Base-by-base conservation (phyloP, 805 yeast genomes). In the Komagataella pseudopastoris region DNA sequence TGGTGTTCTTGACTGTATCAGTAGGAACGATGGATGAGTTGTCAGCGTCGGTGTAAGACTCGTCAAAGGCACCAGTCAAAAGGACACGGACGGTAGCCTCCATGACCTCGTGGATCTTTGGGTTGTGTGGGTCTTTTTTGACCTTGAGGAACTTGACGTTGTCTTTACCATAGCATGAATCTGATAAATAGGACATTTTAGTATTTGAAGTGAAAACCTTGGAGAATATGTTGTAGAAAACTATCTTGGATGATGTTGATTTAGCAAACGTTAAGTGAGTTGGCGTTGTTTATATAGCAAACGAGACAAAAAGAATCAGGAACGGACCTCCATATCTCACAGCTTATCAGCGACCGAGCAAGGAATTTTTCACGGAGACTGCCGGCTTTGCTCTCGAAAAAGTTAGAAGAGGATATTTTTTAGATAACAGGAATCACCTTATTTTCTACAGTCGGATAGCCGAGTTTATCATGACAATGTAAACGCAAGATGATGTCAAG, bases 111-210 rank as follows among this genome's bases (percentile, higher is more conserved):
- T 90, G 97, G 48, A 73, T 71, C 61, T 78, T 70, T 16, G 91
- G 89, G 69, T 88, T 77, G 50, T 70, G 56, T 54, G 85, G 77
- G 69, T 88, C 87, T 62, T 83, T 85, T 69, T 80, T 83, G 59
- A 89, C 96, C 70, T 89, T 90, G 60, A 90, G 76, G 67, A 90
- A 86, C 66, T 90, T 88, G 64, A 90, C 96, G 70, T 88, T 88
- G 66, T 81, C 95, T 66, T 90, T 90, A 57, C 97, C 97, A 75
- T 90, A 90, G 30, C 86, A 71, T 23, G 95, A 83, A 7, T 72
- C 63, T 45, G 69, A 23, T 54, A 66, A 59, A 53, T 30, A 30
- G 14, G 39, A 30, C 39, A 30, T 30, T 8, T 30, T 30, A 14
- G 3, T 30, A 10, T 30, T 30, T 12, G 39, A 30, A 10, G 39